These are phyloP conservation scores for Chalaropsis thielavioides DNA, from an alignment of 2,329 filamentous ascomycete species.

Conservation along the genomic window DNA sequence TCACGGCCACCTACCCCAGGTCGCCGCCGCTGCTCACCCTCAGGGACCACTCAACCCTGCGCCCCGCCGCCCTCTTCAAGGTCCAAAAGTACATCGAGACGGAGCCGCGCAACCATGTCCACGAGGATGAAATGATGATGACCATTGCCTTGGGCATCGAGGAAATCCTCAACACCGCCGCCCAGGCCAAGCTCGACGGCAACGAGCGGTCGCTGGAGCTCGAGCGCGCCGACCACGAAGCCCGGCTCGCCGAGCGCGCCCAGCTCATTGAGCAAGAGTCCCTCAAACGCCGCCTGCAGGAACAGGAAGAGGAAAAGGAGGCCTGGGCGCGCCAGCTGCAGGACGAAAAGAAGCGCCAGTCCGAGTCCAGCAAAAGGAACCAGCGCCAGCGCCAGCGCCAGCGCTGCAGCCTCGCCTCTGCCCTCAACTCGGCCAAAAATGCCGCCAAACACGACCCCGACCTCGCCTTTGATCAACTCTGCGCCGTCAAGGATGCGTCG, in stretches of 20 bases:
- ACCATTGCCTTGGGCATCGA: slow-evolving; percentile 55
- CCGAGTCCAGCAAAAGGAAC: slow-evolving; percentile 48
- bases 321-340: slow-evolving; percentile 56
- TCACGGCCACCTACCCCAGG: slow-evolving; percentile 86
- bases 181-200: slow-evolving; percentile 58
- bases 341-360: slow-evolving; percentile 55
- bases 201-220: slow-evolving; percentile 73
- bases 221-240: slow-evolving; percentile 72
- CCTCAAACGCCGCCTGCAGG: slow-evolving; percentile 39
- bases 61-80: slow-evolving; percentile 55
- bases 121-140: slow-evolving; percentile 45
- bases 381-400: slow-evolving; percentile 32
- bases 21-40: slow-evolving; percentile 59
- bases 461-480: slow-evolving; percentile 53
- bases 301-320: slow-evolving; percentile 53
- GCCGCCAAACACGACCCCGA: slow-evolving; percentile 21
- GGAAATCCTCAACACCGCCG: slow-evolving; percentile 74
- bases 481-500: slow-evolving; percentile 46
- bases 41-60: slow-evolving; percentile 48
- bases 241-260: slow-evolving; percentile 48
- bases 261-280: slow-evolving; percentile 40
- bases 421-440: slow-evolving; percentile 14
- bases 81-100: slow-evolving; percentile 50
- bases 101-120: slow-evolving; percentile 39
- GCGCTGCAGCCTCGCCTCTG: slow-evolving; percentile 21